Base-by-base conservation (phyloP, 2,329 filamentous ascomycete species). In the Phaeosphaeria sp. region DNA sequence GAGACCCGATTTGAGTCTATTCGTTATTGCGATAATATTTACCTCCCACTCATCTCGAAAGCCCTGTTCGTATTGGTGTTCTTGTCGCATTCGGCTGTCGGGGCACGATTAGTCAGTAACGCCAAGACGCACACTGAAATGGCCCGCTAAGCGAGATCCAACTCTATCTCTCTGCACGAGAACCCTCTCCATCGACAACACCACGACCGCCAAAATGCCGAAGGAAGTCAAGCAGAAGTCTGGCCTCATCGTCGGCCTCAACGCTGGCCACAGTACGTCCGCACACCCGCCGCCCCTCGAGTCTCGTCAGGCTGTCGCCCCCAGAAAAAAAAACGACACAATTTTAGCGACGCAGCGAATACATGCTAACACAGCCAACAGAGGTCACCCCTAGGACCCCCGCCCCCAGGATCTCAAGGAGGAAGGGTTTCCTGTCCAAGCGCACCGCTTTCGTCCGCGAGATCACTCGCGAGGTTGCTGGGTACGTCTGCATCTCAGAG, bases 391-490 rank as follows among this genome's bases (percentile, higher is more conserved):
- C 81, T 46, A 81, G 78, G 76, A 79, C 80, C 71, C 78, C 80
- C 58, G 80, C 80, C 69, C 74, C 79, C 66, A 79, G 78, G 67
- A 79, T 83, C 68, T 84, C 82, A 67, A 79, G 81, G 92, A 93
- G 89, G 85, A 98, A 97, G 89, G 95, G 95, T 75, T 91, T 95
- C 84, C 85, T 96, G 79, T 96, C 91, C 86, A 97, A 96, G 90
- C 90, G 93, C 78, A 98, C 95, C 75, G 89, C 91, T 76, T 98
- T 99, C 84, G 94, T 98, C 74, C 89, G 95, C 76, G 93, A 97
- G 79, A 90, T 99, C 80, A 92, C 97, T 82, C 96, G 96, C 88
- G 95, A 99, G 87, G 95, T 98, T 82, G 89, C 93, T 82, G 95
- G 91, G 90, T 93, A 88, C 78, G 89, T 86, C 66, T 43, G 20